Conservation (phyloP, 1,139 yeast genomes). For the Geotrichum fermentans region DNA sequence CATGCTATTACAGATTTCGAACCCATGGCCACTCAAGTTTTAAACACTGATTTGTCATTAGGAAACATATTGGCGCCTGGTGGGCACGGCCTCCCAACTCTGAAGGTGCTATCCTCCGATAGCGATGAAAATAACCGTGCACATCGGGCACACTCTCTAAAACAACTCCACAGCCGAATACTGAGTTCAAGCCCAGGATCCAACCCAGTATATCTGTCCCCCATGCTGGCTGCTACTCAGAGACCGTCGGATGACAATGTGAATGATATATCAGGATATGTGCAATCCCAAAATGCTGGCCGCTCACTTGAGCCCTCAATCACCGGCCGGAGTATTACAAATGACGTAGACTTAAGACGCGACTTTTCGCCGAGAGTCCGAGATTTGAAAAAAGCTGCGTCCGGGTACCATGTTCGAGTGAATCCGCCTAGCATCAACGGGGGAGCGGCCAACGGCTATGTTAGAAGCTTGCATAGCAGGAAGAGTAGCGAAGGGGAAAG, state of each 20-base stretch:
- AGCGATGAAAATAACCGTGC: neutral
- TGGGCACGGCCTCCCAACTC: neutral
- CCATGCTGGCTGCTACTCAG: neutral
- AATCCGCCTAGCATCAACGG: neutral
- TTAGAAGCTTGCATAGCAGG: conserved; percentile 18
- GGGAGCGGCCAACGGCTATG: neutral
- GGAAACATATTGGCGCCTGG: neutral
- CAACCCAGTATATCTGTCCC: neutral
- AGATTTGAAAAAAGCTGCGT: conserved; percentile 29
- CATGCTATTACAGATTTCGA: neutral
- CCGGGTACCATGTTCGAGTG: conserved; percentile 23
- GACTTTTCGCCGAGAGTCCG: conserved; percentile 27
- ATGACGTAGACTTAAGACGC: conserved; percentile 17
- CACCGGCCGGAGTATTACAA: conserved; percentile 6
- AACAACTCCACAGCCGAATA: conserved; percentile 22
- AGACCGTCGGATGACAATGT: neutral
- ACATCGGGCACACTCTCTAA: conserved; percentile 25
- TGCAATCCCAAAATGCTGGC: neutral
- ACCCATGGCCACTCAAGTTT: neutral
- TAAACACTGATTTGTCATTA: neutral
- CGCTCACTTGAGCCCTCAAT: conserved; percentile 6
- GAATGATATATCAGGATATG: neutral
- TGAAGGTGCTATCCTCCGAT: no score
- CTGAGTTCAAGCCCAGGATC: neutral
- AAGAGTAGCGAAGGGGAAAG: conserved; percentile 8